Conservation (phyloP, 2,329 filamentous ascomycete species). For the Blastomyces emzantsi region DNA sequence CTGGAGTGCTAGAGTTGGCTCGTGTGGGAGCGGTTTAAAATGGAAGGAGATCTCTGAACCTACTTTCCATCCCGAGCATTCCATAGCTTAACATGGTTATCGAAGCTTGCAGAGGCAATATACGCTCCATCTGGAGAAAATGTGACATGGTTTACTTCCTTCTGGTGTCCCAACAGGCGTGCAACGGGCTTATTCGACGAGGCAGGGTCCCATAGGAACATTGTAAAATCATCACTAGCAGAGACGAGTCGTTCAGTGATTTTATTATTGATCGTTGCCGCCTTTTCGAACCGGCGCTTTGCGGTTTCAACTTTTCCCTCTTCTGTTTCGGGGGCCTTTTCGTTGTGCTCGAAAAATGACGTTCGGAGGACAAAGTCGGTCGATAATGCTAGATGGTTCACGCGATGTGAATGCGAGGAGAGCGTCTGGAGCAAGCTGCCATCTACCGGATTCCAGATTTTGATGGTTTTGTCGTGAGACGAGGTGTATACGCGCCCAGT, state of each 20-base stretch:
- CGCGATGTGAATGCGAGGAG: slow-evolving; percentile 79
- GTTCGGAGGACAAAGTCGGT: slow-evolving; percentile 86
- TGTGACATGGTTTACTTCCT: slow-evolving; percentile 90
- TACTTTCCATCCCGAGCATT: slow-evolving; percentile 59
- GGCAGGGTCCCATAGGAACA: slow-evolving; percentile 88
- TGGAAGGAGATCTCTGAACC: slow-evolving; percentile 18
- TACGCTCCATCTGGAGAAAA: slow-evolving; percentile 85
- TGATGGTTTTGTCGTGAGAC: slow-evolving; percentile 86
- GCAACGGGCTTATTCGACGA: slow-evolving; percentile 72
- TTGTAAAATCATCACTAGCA: slow-evolving; percentile 90
- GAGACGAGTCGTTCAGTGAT: slow-evolving; percentile 79
- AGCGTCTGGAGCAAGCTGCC: slow-evolving; percentile 75
- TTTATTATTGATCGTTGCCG: slow-evolving; percentile 64
- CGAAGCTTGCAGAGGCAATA: slow-evolving; percentile 82
- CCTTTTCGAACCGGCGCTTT: slow-evolving; percentile 73
- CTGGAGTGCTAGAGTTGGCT: slow-evolving; percentile 5
- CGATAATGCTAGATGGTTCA: slow-evolving; percentile 89
- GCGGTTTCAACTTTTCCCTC: slow-evolving; percentile 67
- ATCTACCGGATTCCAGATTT: slow-evolving; percentile 74
- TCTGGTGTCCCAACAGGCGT: slow-evolving; percentile 88
- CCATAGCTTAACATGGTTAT: slow-evolving; percentile 94
- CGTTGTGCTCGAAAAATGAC: slow-evolving; percentile 74
- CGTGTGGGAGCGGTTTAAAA: background rate
- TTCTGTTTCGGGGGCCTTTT: slow-evolving; percentile 57
- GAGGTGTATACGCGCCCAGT: slow-evolving; percentile 72